A percentile compares a stretch with the other conserved stretches of the same genome.
Evolutionary conservation across 2,329 filamentous ascomycete species (phyloP).

Genomic region (Nigrospora osmanthi): DNA sequence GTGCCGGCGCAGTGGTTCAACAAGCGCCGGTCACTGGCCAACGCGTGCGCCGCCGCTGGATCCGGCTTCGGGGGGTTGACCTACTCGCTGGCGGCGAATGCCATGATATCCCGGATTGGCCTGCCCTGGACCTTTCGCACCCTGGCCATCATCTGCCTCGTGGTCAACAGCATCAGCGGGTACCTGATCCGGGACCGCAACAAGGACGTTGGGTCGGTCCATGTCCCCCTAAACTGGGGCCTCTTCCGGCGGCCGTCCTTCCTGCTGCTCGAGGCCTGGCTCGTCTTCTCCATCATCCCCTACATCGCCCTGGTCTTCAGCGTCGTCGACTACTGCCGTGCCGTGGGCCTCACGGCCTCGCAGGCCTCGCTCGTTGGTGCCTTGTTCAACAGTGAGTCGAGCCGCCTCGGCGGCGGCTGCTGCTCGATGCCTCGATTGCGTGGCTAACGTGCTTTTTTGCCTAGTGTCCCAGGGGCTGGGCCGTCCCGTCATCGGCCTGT

Average conservation of each 20-base stretch:
- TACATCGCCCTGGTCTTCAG: conserved; percentile 75
- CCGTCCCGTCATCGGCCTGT: conserved; percentile 63
- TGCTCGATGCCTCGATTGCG: background rate
- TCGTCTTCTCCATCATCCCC: conserved; percentile 63
- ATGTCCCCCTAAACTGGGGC: conserved; percentile 55
- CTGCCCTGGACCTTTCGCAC: conserved; percentile 50
- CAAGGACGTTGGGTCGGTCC: conserved; percentile 58
- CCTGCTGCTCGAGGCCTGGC: conserved; percentile 56
- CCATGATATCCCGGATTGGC: conserved; percentile 58
- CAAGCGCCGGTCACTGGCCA: conserved; percentile 59
- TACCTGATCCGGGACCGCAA: conserved; percentile 65
- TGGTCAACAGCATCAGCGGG: conserved; percentile 47
- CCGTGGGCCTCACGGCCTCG: conserved; percentile 56
- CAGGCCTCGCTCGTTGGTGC: conserved; percentile 68
- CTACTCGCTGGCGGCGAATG: conserved; percentile 60
- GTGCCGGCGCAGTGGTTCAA: conserved; percentile 71
- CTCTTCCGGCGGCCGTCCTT: conserved; percentile 58
- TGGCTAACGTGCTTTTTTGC: background rate
- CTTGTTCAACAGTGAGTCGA: conserved; percentile 53
- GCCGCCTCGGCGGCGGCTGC: conserved; percentile 11
- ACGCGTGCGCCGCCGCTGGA: conserved; percentile 60
- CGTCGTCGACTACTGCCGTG: conserved; percentile 63
- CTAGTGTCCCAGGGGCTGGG: conserved; percentile 55
- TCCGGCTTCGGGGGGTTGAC: conserved; percentile 67
- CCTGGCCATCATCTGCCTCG: conserved; percentile 34